Evolutionary conservation across 768 basidiomycete species (phyloP).

Genomic region (Roridomyces roridus): DNA sequence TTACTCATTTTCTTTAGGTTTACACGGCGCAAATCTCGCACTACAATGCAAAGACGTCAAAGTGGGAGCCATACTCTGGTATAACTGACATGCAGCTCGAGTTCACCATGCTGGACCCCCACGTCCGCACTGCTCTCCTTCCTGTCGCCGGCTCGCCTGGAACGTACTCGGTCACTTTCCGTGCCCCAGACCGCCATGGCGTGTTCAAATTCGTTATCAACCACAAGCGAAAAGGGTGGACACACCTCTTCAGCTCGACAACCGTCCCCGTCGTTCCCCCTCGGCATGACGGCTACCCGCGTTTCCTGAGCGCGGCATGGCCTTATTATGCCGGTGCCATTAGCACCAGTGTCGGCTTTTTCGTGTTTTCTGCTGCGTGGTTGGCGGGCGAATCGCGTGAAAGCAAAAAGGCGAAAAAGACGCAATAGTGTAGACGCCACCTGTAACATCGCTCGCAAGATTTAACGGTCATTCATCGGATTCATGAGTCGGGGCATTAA

Average conservation of each 20-base stretch:
- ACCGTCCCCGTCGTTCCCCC: constrained; percentile 92
- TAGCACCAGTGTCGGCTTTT: constrained; percentile 85
- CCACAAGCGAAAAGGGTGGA: constrained; percentile 88
- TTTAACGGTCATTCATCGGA: not conserved
- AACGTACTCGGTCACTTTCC: constrained; percentile 84
- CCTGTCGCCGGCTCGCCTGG: constrained; percentile 64
- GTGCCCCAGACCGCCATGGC: constrained; percentile 93
- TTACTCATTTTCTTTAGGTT: constrained; percentile 50
- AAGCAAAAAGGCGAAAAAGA: constrained; percentile 57
- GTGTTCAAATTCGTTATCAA: constrained; percentile 98
- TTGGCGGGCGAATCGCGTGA: constrained; percentile 81
- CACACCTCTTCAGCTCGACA: constrained; percentile 74
- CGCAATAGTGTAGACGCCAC: constrained; percentile 40
- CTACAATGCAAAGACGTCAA: constrained; percentile 57
- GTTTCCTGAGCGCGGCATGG: constrained; percentile 95
- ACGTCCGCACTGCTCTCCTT: constrained; percentile 80
- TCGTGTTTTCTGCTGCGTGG: constrained; percentile 89
- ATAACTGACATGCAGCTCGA: constrained; percentile 88
- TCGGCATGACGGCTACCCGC: constrained; percentile 92
- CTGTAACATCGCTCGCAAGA: constrained; percentile 15
- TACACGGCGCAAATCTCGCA: constrained; percentile 78
- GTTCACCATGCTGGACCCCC: constrained; percentile 99
- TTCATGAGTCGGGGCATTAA: constrained; percentile 17
- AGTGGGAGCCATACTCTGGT: constrained; percentile 77
- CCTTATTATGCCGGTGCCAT: constrained; percentile 94